phyloP scores from a whole-genome alignment of 345 rosid genomes.

The Pseudoturritis turrita region DNA sequence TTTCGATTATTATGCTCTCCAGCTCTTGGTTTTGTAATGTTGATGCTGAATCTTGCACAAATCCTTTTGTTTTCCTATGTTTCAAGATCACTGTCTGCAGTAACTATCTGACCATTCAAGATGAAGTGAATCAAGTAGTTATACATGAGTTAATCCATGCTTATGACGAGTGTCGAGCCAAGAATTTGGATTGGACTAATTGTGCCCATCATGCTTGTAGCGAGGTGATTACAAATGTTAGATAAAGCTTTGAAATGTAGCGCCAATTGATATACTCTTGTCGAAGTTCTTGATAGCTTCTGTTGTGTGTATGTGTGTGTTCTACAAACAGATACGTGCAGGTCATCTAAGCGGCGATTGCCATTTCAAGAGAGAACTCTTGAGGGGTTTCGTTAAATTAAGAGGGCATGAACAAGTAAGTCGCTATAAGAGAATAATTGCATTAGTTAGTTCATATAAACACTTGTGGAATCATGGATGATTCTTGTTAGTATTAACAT shows the following conservation, averaged over 20 bases:
- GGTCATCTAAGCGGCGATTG: conserved; percentile 92
- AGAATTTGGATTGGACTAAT: conserved; percentile 75
- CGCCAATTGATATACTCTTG: background rate
- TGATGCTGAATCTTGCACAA: conserved; percentile 2
- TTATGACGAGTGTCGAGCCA: conserved; percentile 83
- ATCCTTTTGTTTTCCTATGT: background rate
- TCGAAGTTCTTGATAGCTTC: background rate
- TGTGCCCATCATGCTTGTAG: conserved; percentile 98
- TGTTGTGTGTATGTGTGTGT: background rate
- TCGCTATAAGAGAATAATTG: background rate
- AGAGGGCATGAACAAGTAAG: conserved; percentile 92
- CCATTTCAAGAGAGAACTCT: conserved; percentile 76
- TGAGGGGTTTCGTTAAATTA: conserved; percentile 70
- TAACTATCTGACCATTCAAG: conserved; percentile 66
- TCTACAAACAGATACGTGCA: conserved; percentile 72
- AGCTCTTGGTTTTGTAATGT: conserved; percentile 1
- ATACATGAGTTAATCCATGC: conserved; percentile 91
- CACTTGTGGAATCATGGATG: background rate
- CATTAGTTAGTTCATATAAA: background rate
- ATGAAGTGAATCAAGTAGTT: conserved; percentile 82
- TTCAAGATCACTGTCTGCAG: conserved; percentile 74
- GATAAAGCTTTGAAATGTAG: background rate
- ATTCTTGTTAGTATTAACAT: background rate
- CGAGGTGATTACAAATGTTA: conserved; percentile 55
- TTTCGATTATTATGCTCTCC: background rate